Conservation (phyloP, 1,284 basidiomycete genomes). For the Ustilago tritici region DNA sequence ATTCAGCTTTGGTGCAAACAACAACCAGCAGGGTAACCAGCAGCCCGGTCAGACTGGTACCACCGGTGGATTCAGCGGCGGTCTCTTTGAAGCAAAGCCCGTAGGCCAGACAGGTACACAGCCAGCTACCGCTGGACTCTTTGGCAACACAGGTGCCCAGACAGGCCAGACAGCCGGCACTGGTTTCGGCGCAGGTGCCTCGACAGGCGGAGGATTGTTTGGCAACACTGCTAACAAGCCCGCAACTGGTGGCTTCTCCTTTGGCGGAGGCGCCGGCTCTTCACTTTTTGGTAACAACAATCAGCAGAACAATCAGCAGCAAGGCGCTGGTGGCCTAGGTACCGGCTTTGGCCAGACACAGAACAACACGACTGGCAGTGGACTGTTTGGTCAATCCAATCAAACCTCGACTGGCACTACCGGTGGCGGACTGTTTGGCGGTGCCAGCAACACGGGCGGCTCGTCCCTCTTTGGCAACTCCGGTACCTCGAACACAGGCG, state of each 20-base stretch:
- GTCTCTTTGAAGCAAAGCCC: constrained; percentile 66
- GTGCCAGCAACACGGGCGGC: constrained; percentile 44
- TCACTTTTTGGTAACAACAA: constrained; percentile 58
- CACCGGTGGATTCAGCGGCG: constrained; percentile 57
- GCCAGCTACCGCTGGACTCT: constrained; percentile 69
- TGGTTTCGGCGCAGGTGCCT: constrained; percentile 43
- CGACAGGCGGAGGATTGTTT: constrained; percentile 68
- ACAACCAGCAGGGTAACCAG: constrained; percentile 39
- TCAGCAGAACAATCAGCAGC: constrained; percentile 43
- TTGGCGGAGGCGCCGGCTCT: constrained; percentile 61
- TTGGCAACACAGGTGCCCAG: constrained; percentile 55
- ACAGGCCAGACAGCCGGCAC: constrained; percentile 63
- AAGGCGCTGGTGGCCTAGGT: constrained; percentile 41
- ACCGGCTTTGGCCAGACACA: constrained; percentile 44
- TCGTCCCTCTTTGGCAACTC: constrained; percentile 62
- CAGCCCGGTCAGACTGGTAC: constrained; percentile 44
- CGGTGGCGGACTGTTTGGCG: constrained; percentile 62
- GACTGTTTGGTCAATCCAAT: constrained; percentile 63
- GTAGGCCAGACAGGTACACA: constrained; percentile 50
- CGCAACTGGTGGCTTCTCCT: constrained; percentile 53
- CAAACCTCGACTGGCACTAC: constrained; percentile 49
- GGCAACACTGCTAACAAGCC: constrained; percentile 59
- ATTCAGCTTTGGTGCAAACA: constrained; percentile 53
- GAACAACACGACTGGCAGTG: constrained; percentile 41
- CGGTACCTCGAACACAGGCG: constrained; percentile 67